phyloP scores from a whole-genome alignment of 768 basidiomycete genomes.

The Kwoniella mangroviensis region DNA sequence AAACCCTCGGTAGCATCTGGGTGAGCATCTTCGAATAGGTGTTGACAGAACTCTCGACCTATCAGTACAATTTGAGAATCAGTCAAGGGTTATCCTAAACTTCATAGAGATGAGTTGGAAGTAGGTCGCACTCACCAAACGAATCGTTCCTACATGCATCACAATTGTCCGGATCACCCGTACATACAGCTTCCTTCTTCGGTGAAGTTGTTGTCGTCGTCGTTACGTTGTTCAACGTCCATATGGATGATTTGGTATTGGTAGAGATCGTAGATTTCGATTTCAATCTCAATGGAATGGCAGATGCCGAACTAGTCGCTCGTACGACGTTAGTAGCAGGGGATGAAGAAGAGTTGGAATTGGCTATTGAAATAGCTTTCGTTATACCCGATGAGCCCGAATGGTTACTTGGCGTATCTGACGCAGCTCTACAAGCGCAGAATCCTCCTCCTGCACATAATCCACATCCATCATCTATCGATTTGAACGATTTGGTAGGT shows the following conservation, averaged over 20 bases:
- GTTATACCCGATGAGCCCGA: slow-evolving; percentile 8
- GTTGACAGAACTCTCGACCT: slow-evolving; percentile 51
- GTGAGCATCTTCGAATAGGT: slow-evolving; percentile 34
- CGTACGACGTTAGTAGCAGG: background rate
- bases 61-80: background rate
- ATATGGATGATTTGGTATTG: slow-evolving; percentile 31
- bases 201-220: slow-evolving; percentile 2
- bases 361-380: slow-evolving; percentile 20
- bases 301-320: slow-evolving; percentile 22
- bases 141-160: slow-evolving; percentile 50
- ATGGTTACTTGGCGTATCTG: slow-evolving; percentile 11
- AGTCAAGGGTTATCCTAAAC: background rate
- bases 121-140: slow-evolving; percentile 37
- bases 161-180: slow-evolving; percentile 52
- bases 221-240: slow-evolving; percentile 27
- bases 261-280: slow-evolving; percentile 9
- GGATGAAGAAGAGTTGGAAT: slow-evolving; percentile 19
- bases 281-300: slow-evolving; percentile 34
- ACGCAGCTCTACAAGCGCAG: slow-evolving; percentile 39
- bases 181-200: slow-evolving; percentile 42
- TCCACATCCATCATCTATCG: slow-evolving; percentile 39
- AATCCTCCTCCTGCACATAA: slow-evolving; percentile 43
- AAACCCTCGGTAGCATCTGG: slow-evolving; percentile 2
- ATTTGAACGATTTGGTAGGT: slow-evolving; percentile 26
- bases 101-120: background rate